Evolutionary conservation across 441 rosid genomes (phyloP).

Genomic region (Eruca vesicaria): DNA sequence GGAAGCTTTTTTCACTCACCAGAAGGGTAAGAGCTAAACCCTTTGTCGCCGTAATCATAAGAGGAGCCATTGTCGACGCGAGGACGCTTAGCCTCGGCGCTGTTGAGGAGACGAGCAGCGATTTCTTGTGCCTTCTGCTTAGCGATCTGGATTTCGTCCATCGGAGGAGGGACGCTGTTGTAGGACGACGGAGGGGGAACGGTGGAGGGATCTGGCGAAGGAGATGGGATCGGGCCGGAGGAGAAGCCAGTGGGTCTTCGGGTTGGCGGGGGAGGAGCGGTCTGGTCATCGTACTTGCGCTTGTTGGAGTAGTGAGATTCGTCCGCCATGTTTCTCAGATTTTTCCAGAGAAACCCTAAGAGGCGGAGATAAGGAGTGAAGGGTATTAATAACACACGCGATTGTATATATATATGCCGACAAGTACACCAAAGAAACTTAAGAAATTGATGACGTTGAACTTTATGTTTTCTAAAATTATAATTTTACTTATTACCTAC

Average conservation of each 20-base stretch:
- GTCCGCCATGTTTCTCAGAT: constrained; percentile 67
- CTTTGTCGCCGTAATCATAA: constrained; percentile 58
- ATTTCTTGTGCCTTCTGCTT: constrained; percentile 91
- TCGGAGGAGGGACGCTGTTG: constrained; percentile 76
- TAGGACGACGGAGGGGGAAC: constrained; percentile 48
- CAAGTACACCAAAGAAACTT: neutral
- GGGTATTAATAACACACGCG: neutral
- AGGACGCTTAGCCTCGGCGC: constrained; percentile 72
- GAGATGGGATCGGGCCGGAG: constrained; percentile 47
- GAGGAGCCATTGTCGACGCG: constrained; percentile 77
- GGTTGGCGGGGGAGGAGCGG: constrained; percentile 47
- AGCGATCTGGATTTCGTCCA: constrained; percentile 75
- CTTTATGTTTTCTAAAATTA: too few species aligned
- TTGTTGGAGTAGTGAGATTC: constrained; percentile 74
- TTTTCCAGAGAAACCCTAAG: constrained; percentile 58
- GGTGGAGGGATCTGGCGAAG: constrained; percentile 50
- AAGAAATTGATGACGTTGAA: too few species aligned
- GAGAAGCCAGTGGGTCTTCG: constrained; percentile 88
- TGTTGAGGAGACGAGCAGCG: constrained; percentile 78
- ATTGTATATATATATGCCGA: neutral
- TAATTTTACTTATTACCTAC: too few species aligned
- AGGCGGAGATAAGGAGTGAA: constrained; percentile 22
- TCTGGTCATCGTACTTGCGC: constrained; percentile 82
- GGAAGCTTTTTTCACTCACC: constrained; percentile 30
- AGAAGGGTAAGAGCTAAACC: constrained; percentile 52